Base-by-base conservation (phyloP, 345 rosid species). In the Rhizophora mangle region DNA sequence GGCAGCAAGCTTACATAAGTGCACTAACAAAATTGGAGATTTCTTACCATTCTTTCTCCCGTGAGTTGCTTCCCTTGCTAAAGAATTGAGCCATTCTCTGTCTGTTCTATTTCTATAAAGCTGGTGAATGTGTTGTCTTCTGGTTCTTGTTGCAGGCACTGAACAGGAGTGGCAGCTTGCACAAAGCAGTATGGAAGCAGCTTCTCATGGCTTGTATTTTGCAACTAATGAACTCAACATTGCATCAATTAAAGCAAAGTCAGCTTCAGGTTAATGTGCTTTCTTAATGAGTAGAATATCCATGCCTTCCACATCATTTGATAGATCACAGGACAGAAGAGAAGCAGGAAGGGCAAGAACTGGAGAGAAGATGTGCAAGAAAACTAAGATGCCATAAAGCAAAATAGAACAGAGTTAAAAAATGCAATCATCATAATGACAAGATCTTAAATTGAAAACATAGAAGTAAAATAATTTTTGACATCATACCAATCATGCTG, bases 101-200 rank as follows among this genome's bases (percentile, higher is more conserved):
- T 63, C 24, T 15, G 21, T 58, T 49, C 13, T 19, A 31, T 67
- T n/a, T 31, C 39, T 49, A 68, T 53, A 7, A 54, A 31, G 49
- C 57, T 51, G 54, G 71, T 65, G 63, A 60, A 60, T 59, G 6
- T 36, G 54, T 68, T 39, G 34, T 71, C 57, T 64, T 64, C 63
- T 47, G 74, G 30, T 63, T 62, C 69, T 76, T 68, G 43, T 63
- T 20, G 68, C 77, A 90, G 98, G 86, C 70, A 68, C 82, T 49
- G 96, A 93, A 76, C 89, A 86, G 76, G 98, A 90, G 82, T 88
- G 93, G 96, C 87, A 86, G 80, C 83, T 82, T 68, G 91, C 88
- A 21, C 88, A 90, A 81, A 85, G 85, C 86, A 87, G 71, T 78
- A 76, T 87, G 84, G 98, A 93, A 81, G 86, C 89, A 78, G 95